A percentile compares a stretch with the other conserved stretches of the same genome.
Conservation (phyloP, 495 filamentous ascomycete genomes). For the Zalerion maritima region DNA sequence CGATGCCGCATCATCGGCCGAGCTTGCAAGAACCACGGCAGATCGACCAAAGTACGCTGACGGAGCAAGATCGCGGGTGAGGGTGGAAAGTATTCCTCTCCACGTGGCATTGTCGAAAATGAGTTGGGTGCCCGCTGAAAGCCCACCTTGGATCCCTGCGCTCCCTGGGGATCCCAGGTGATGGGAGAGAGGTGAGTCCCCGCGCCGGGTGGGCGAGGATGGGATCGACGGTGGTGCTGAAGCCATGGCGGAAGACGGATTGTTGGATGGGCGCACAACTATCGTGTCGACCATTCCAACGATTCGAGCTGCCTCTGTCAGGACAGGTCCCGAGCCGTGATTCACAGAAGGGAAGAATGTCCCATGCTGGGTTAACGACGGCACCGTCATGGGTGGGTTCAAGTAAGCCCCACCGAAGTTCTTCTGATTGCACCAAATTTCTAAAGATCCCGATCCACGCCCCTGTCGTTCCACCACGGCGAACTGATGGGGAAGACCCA, state of each 20-base stretch:
- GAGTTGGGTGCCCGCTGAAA: conserved; percentile 31
- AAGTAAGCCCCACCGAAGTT: conserved; percentile 69
- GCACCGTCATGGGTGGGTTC: conserved; percentile 48
- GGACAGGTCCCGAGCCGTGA: conserved; percentile 41
- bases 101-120: conserved; percentile 68
- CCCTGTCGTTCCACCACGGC: conserved; percentile 56
- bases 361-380: conserved; percentile 21
- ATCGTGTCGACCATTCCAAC: conserved; percentile 75
- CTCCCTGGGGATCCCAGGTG: conserved; percentile 11
- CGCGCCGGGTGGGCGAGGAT: no score
- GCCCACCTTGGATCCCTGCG: no score
- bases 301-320: conserved; percentile 57
- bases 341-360: conserved; percentile 27
- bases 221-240: conserved; percentile 24
- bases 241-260: conserved; percentile 14
- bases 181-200: no score
- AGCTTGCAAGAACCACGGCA: conserved; percentile 55
- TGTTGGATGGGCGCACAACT: conserved; percentile 36
- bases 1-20: conserved; percentile 55
- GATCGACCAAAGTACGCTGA: conserved; percentile 62
- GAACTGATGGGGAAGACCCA: conserved; percentile 68
- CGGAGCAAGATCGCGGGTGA: conserved; percentile 67
- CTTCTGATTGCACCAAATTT: conserved; percentile 50
- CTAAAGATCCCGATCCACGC: conserved; percentile 41
- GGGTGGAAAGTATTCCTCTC: conserved; percentile 68